A percentile compares a stretch with the other conserved stretches of the same genome.
phyloP scores from a whole-genome alignment of 345 rosid genomes.

The Xanthoceras sorbifolium region DNA sequence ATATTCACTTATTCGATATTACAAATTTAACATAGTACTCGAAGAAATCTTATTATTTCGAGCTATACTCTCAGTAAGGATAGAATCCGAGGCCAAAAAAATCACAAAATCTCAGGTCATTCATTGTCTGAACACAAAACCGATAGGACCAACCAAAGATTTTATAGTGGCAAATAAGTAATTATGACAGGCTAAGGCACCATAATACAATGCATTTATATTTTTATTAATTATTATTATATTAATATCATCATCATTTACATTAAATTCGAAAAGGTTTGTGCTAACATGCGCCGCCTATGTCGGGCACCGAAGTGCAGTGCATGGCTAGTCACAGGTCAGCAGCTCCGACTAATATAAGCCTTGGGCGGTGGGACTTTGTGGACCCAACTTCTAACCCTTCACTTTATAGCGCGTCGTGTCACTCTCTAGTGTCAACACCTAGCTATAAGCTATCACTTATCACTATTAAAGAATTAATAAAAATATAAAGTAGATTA shows the following conservation, averaged over 20 bases:
- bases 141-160: not conserved
- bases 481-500: too few species aligned
- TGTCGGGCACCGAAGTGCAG: too few species aligned
- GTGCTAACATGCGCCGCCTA: not conserved
- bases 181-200: not conserved
- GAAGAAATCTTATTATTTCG: too few species aligned
- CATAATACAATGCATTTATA: not conserved
- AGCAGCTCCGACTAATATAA: slow-evolving; percentile 3
- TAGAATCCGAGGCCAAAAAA: not conserved
- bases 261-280: not conserved
- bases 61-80: too few species aligned
- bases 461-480: not conserved
- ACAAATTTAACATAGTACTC: too few species aligned
- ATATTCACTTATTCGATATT: too few species aligned
- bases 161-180: not conserved
- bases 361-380: slow-evolving; percentile 1
- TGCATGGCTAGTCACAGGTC: not conserved
- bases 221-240: not conserved
- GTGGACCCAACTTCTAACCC: not conserved
- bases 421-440: not conserved
- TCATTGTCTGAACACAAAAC: not conserved
- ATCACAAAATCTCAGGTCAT: not conserved
- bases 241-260: not conserved
- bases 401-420: not conserved
- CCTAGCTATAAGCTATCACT: not conserved